Base-by-base conservation (phyloP, 2,329 filamentous ascomycete species). In the Pseudophaeomoniella oleicola region DNA sequence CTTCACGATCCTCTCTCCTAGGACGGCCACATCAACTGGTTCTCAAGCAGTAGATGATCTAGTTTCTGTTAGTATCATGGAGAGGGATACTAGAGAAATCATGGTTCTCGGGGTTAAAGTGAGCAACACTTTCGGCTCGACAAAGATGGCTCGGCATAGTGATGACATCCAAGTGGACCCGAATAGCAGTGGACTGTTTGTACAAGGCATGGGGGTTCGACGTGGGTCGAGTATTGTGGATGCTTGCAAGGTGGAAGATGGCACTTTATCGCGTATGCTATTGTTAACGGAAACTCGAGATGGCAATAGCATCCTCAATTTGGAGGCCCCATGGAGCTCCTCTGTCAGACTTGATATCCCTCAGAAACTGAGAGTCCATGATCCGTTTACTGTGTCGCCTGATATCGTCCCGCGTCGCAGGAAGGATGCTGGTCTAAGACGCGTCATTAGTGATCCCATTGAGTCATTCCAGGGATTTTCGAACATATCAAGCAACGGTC, bases 271-370 rank as follows among this genome's bases (percentile, higher is more conserved):
- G 19, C 75, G 77, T 44, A 78, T 87, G 36, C 59, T 86, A 2
- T 74, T 82, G 16, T 59, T 88, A 11, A 80, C 76, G 3, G 72
- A 78, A 46, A 72, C 74, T 16, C 67, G 69, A 35, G 64, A 74
- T 44, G 78, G 78, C 1, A 67, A 69, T 18, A 70, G 73, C 33
- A 74, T 81, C 48, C 57, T 88, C 12, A 82, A 77, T 44, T 60
- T 83, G 6, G 81, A 86, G 54, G 79, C 79, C 4, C 81, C 80
- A 1, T 87, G 81, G 81, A 77, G 78, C 39, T 69, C 71, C 36
- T 64, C 81, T 10, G 73, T 76, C n/a, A 75, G 74, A 31, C 59
- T 86, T n/a, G 62, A 68, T 0, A 57, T 85, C 2, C 77, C 80
- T 2, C 46, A 41, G 4, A 60, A 66, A 17, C 59, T 85, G 14